A percentile compares a stretch with the other conserved stretches of the same genome.
These are phyloP conservation scores for Phytophthora tentaculata DNA, from an alignment of 352 stramenopile species.

Conservation along the genomic window DNA sequence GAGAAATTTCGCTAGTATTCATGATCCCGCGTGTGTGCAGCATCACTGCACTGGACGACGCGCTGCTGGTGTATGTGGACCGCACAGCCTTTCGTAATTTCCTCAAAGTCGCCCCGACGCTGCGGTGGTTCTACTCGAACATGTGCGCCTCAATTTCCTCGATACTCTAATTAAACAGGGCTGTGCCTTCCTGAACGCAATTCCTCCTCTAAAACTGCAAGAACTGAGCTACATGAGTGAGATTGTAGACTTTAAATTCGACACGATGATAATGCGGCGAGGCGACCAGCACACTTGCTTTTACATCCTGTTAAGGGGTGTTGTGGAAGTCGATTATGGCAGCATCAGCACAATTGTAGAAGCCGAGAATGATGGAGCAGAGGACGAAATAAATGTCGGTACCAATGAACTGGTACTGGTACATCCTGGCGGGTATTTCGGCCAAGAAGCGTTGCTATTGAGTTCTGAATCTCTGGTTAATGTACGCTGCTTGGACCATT, in stretches of 20 bases:
- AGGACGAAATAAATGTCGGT: neutral
- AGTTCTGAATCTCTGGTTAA: constrained; percentile 42
- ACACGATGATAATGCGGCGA: constrained; percentile 37
- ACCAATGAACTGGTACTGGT: constrained; percentile 41
- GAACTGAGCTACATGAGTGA: constrained; percentile 64
- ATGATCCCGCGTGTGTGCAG: constrained; percentile 72
- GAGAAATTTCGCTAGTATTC: constrained; percentile 77
- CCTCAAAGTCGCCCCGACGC: constrained; percentile 66
- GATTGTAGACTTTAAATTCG: constrained; percentile 45
- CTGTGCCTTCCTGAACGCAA: constrained; percentile 57
- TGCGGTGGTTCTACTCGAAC: constrained; percentile 59
- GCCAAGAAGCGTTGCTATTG: constrained; percentile 70
- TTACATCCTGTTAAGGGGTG: constrained; percentile 54
- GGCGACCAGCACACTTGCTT: constrained; percentile 42
- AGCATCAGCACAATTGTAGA: constrained; percentile 11
- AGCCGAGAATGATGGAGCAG: constrained; percentile 5
- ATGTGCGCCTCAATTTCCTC: constrained; percentile 66
- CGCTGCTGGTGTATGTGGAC: constrained; percentile 75
- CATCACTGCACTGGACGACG: constrained; percentile 66
- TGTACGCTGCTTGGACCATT: constrained; percentile 50
- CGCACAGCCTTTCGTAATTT: constrained; percentile 75
- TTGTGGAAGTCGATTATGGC: constrained; percentile 48
- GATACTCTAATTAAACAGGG: constrained; percentile 69
- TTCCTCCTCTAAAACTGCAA: constrained; percentile 59
- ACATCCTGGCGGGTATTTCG: constrained; percentile 67